phyloP scores from a whole-genome alignment of 1,139 yeast species.

The Geotrichum histeridarum region DNA sequence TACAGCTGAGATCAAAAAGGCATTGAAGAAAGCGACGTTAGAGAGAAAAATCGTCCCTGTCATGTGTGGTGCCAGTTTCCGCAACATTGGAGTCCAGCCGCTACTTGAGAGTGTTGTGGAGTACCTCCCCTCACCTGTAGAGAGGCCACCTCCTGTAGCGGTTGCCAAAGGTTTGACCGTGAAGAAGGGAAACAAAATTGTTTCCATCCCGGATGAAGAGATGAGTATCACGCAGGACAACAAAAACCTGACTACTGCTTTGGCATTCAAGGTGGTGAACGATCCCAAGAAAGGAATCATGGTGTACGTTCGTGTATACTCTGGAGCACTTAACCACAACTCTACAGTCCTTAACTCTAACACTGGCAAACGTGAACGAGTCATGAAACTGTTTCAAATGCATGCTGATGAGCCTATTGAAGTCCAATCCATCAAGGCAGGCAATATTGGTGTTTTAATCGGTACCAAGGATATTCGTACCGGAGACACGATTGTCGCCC shows the following conservation, averaged over 20 bases:
- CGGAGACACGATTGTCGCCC: conserved; percentile 80
- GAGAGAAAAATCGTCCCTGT: conserved; percentile 64
- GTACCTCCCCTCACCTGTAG: conserved; percentile 78
- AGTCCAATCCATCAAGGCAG: conserved; percentile 56
- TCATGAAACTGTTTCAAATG: conserved; percentile 71
- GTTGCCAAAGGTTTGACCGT: conserved; percentile 19
- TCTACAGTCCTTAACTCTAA: conserved; percentile 62
- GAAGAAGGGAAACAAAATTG: conserved; percentile 27
- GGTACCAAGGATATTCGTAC: conserved; percentile 75
- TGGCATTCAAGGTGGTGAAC: conserved; percentile 86
- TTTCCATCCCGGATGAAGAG: conserved; percentile 39
- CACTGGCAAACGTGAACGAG: conserved; percentile 59
- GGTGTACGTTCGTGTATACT: conserved; percentile 83
- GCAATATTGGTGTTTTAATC: conserved; percentile 86
- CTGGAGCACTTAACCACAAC: conserved; percentile 65
- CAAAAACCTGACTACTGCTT: conserved; percentile 61
- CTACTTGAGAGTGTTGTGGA: conserved; percentile 73
- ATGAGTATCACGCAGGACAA: conserved; percentile 52
- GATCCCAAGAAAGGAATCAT: conserved; percentile 75
- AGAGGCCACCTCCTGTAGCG: conserved; percentile 53
- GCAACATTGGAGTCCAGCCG: conserved; percentile 92
- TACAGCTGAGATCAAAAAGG: conserved; percentile 44
- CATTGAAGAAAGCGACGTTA: conserved; percentile 62
- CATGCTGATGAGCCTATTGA: conserved; percentile 83
- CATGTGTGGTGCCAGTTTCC: conserved; percentile 87